A percentile compares a stretch with the other conserved stretches of the same genome.
phyloP scores from a whole-genome alignment of 441 rosid species.

The Eruca vesicaria region DNA sequence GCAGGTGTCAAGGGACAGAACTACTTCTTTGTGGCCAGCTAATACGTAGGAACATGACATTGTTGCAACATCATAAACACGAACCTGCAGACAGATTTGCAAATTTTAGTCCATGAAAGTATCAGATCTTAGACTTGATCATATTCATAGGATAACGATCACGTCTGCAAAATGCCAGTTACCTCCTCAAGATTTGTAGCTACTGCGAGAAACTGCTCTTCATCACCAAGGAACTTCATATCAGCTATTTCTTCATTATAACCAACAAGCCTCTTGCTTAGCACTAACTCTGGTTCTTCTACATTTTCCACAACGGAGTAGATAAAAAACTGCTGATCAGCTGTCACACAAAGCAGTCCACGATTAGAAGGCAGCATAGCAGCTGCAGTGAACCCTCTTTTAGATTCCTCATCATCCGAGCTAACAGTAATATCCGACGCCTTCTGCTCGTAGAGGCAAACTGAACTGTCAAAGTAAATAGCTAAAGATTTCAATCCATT shows the following conservation, averaged over 20 bases:
- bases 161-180: conserved; percentile 16
- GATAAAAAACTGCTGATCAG: conserved; percentile 85
- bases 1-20: conserved; percentile 84
- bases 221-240: conserved; percentile 91
- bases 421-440: conserved; percentile 69
- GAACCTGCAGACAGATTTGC: conserved; percentile 61
- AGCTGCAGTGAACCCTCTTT: conserved; percentile 82
- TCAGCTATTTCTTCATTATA: conserved; percentile 93
- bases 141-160: conserved; percentile 17
- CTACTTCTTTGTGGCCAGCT: conserved; percentile 80
- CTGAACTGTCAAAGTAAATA: conserved; percentile 62
- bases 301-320: conserved; percentile 47
- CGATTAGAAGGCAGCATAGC: conserved; percentile 61
- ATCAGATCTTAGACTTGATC: conserved; percentile 7
- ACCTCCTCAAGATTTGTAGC: conserved; percentile 98
- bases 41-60: conserved; percentile 97
- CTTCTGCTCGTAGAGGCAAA: conserved; percentile 76
- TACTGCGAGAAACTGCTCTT: conserved; percentile 83
- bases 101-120: conserved; percentile 12
- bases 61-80: conserved; percentile 80
- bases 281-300: conserved; percentile 49
- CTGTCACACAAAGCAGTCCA: conserved; percentile 90
- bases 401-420: conserved; percentile 58
- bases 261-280: conserved; percentile 85
- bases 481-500: conserved; percentile 11